These are phyloP conservation scores for Nothomitra cinnamomea DNA, from an alignment of 2,329 filamentous ascomycete genomes.

Conservation along the genomic window DNA sequence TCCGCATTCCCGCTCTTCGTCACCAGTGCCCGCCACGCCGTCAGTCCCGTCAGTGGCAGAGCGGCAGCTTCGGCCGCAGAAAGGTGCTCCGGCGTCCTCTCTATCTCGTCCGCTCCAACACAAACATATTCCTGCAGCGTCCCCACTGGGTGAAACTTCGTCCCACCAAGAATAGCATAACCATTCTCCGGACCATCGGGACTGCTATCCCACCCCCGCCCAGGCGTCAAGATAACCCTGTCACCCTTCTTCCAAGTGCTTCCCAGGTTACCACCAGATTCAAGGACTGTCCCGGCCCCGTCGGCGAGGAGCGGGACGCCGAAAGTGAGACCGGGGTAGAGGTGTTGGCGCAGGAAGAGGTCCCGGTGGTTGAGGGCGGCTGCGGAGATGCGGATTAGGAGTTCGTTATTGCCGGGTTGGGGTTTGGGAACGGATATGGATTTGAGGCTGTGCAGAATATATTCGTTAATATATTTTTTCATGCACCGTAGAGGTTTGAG, in stretches of 20 bases:
- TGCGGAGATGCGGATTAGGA: constrained; percentile 60
- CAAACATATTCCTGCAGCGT: constrained; percentile 58
- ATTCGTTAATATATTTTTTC: not conserved
- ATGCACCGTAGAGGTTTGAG: not conserved
- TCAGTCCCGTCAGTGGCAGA: constrained; percentile 69
- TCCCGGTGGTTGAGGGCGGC: constrained; percentile 89
- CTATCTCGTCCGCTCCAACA: constrained; percentile 55
- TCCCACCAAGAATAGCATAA: constrained; percentile 54
- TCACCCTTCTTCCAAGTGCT: constrained; percentile 38
- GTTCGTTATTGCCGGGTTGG: constrained; percentile 44
- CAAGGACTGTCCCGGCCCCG: constrained; percentile 54
- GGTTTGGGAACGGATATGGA: constrained; percentile 46
- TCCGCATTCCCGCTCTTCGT: constrained; percentile 53
- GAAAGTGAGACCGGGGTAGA: constrained; percentile 78
- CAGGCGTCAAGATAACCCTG: constrained; percentile 63
- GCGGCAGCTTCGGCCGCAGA: constrained; percentile 61
- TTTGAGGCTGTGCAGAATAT: constrained; percentile 31
- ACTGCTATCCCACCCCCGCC: constrained; percentile 56
- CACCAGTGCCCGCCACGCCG: constrained; percentile 72
- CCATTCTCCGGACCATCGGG: constrained; percentile 56
- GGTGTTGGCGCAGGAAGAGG: constrained; percentile 79
- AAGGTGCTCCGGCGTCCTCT: constrained; percentile 58
- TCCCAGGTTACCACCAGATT: constrained; percentile 41
- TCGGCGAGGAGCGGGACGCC: constrained; percentile 65
- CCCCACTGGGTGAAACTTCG: constrained; percentile 45